A percentile compares a stretch with the other conserved stretches of the same genome.
Conservation (phyloP, 148 eudicot genomes). For the Cornus kousa region DNA sequence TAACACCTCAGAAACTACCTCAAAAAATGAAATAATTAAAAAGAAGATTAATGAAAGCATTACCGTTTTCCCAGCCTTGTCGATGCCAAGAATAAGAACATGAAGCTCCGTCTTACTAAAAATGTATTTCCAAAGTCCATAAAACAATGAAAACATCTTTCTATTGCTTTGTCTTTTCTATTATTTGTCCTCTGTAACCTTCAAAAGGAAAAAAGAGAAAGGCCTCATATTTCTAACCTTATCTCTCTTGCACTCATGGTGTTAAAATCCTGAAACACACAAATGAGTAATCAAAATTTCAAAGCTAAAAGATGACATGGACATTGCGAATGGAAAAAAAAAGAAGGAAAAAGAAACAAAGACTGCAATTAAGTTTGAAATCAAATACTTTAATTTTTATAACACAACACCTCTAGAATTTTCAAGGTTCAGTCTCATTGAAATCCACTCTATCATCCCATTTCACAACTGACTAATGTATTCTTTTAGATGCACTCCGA, state of each 20-base stretch:
- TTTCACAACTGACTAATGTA: neutral
- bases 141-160: constrained; percentile 87
- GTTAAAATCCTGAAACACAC: neutral
- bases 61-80: constrained; percentile 99
- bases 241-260: neutral
- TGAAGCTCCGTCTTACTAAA: constrained; percentile 89
- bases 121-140: constrained; percentile 84
- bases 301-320: neutral
- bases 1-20: neutral
- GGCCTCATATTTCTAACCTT: neutral
- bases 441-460: neutral
- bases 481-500: neutral
- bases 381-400: neutral
- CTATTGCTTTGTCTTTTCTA: constrained; percentile 4
- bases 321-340: neutral
- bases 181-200: neutral
- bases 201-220: neutral
- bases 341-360: neutral
- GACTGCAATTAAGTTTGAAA: neutral
- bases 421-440: neutral
- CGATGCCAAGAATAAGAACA: constrained; percentile 90
- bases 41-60: constrained; percentile 10
- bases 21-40: constrained; percentile 3
- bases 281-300: neutral
- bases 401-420: no score